Evolutionary conservation across 371 early-diverging fungal genomes (phyloP).

Genomic region (Apophysomyces trapeziformis): DNA sequence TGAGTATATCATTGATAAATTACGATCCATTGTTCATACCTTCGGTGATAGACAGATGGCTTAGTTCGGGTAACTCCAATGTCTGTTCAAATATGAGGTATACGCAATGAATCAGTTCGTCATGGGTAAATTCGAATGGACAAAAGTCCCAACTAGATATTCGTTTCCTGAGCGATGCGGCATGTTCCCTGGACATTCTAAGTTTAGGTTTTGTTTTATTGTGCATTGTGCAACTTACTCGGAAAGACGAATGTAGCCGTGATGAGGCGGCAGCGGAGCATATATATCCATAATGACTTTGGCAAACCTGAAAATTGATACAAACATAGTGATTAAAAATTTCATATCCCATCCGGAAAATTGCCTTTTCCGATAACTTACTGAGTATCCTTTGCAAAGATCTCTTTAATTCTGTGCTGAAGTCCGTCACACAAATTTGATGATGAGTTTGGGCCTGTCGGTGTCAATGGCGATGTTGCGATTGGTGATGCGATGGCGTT

Average conservation of each 20-base stretch:
- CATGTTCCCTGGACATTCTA: background rate
- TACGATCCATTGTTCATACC: conserved; percentile 35
- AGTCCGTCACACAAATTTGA: conserved; percentile 14
- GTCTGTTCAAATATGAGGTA: conserved; percentile 68
- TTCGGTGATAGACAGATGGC: conserved; percentile 52
- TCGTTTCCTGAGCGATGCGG: conserved; percentile 30
- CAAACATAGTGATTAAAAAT: background rate
- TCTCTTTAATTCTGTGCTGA: conserved; percentile 32
- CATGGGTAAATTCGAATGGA: conserved; percentile 63
- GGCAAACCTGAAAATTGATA: conserved; percentile 14
- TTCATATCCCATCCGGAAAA: background rate
- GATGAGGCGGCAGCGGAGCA: conserved; percentile 3
- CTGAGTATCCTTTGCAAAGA: conserved; percentile 29
- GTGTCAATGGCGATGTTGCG: conserved; percentile 14
- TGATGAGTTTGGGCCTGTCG: conserved; percentile 12
- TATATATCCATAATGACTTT: conserved; percentile 23
- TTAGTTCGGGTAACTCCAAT: conserved; percentile 60
- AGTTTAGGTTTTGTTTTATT: background rate
- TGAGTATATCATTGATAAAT: conserved; percentile 20
- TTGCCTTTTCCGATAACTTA: conserved; percentile 6
- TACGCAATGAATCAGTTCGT: conserved; percentile 69
- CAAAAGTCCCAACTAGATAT: conserved; percentile 71
- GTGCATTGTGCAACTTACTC: background rate
- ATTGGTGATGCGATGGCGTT: conserved; percentile 7
- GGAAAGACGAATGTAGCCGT: conserved; percentile 1